Percentiles rank a stretch among this genome's conserved stretches.
These are phyloP conservation scores for Simplicillium aogashimaense DNA, from an alignment of 2,329 filamentous ascomycete species.

Conservation along the genomic window DNA sequence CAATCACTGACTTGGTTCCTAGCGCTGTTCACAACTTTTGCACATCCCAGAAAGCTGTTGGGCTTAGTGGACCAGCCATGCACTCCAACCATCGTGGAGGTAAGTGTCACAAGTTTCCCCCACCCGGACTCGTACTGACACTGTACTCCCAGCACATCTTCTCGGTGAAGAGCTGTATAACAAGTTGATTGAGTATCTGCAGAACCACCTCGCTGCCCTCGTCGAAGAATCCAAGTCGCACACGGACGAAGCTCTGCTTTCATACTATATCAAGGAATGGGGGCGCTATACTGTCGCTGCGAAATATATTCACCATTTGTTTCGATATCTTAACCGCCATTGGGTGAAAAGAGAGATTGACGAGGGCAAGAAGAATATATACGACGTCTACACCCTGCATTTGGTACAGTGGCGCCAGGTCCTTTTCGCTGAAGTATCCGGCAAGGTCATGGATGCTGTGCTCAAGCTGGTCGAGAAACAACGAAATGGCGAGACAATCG, in stretches of 20 bases:
- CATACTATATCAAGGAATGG: conserved; percentile 96
- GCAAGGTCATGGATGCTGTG: conserved; percentile 90
- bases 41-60: conserved; percentile 88
- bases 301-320: conserved; percentile 95
- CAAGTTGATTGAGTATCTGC: conserved; percentile 79
- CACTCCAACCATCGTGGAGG: conserved; percentile 49
- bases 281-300: conserved; percentile 88
- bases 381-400: conserved; percentile 95
- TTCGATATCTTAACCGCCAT: conserved; percentile 91
- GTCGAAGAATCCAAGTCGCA: conserved; percentile 66
- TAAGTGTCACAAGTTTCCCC: conserved; percentile 19
- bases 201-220: conserved; percentile 62
- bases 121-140: too few species aligned
- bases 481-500: conserved; percentile 93
- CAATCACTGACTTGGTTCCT: conserved; percentile 23
- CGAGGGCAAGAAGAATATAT: conserved; percentile 96
- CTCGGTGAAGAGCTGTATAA: conserved; percentile 94
- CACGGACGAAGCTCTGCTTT: conserved; percentile 78
- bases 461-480: conserved; percentile 95
- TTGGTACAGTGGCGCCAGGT: conserved; percentile 92
- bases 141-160: conserved; percentile 58
- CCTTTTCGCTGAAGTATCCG: conserved; percentile 74
- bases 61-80: conserved; percentile 35
- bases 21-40: conserved; percentile 97
- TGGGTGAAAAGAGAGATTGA: conserved; percentile 99